Base-by-base conservation (phyloP, 2,329 filamentous ascomycete genomes). In the Pyrenochaeta sp. region DNA sequence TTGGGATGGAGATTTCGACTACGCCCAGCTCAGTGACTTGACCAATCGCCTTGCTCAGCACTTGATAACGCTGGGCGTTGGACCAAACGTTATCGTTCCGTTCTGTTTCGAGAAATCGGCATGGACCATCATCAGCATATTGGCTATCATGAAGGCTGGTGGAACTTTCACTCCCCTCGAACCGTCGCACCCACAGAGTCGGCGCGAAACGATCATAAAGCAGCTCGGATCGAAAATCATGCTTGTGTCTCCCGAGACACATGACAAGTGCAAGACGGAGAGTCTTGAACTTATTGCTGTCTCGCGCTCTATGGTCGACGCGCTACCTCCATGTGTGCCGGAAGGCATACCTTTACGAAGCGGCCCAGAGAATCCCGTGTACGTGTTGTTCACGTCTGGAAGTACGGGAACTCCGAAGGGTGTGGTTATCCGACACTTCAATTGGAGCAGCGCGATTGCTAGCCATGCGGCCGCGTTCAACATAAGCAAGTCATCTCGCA, bases 361-460 rank as follows among this genome's bases (percentile, higher is more conserved):
- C 19, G 5, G 36, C 13, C 36, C 36, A 15, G 36, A 39, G 19
- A 50, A 50, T 28, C 34, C 34, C 4, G 48, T 37, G 10, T 50
- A 42, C 40, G 43, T 52, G 10, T 37, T 94, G 2, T 94, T 90
- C 73, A 94, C 90, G 0, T 92, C 90, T 13, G 91, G 91, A 1
- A 92, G 88, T 25, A 94, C 91, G 0, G 91, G 91, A 0, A 80
- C 80, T 0, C 91, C 91, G 0, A 94, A 95, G 69, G 90, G 90
- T 2, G 88, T 94, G 2, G 39, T 56, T 19, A 19, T 19, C 19
- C 19, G 19, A 19, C 19, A 19, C 19, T 19, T 19, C 19, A 19
- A 2, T 22, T 60, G 15, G 24, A 53, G n/a, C 48, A 56, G 25
- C 30, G n/a, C 53, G 3, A 7, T 36, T 6, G 5, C 79, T 87